Base-by-base conservation (phyloP, 371 early-diverging fungal species). In the Mucor velutinosus region DNA sequence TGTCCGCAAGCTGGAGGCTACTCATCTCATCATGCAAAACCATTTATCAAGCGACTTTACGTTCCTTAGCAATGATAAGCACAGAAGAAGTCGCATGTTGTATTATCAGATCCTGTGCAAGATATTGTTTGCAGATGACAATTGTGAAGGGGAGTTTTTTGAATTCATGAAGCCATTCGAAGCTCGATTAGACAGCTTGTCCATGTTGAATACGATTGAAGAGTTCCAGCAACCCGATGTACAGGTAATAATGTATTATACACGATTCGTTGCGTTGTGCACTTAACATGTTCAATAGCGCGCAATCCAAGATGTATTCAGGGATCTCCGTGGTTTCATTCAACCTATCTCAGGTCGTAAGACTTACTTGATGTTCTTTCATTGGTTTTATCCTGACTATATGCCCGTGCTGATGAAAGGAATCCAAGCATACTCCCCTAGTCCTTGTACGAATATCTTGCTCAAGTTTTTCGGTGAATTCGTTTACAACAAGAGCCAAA, bases 31-130 rank as follows among this genome's bases (percentile, higher is more conserved):
- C 11, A 75, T 96, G 51, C 83, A 81, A 57, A 91, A 92, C 67
- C 96, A 96, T 75, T 81, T 76, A 61, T 84, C 87, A 35, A 80
- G 77, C 12, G 86, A 90, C 37, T 90, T 96, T 66, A 82, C 84
- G 30, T 95, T 96, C 65, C 76, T 95, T 69, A 67, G 69, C 51
- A 21, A 56, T 17, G 64, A 65, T 15, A 74, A 75, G 10, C 86
- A 87, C 53, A 73, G 80, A 11, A 76, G 85, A 7, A 83, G 81
- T 49, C 89, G 95, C 27, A 82, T 88, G 64, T 67, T 86, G 57
- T 96, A 94, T 74, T 96, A 96, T 66, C 85, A 88, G 32, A 87
- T 91, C 4, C 78, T 96, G 25, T 86, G 92, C 41, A 89, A 91
- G 35, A 83, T 95, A 10, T 75, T 95, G 47, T 92, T 93, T 73